phyloP scores from a whole-genome alignment of 129 eudicot genomes.

The Helianthus tuberosus region DNA sequence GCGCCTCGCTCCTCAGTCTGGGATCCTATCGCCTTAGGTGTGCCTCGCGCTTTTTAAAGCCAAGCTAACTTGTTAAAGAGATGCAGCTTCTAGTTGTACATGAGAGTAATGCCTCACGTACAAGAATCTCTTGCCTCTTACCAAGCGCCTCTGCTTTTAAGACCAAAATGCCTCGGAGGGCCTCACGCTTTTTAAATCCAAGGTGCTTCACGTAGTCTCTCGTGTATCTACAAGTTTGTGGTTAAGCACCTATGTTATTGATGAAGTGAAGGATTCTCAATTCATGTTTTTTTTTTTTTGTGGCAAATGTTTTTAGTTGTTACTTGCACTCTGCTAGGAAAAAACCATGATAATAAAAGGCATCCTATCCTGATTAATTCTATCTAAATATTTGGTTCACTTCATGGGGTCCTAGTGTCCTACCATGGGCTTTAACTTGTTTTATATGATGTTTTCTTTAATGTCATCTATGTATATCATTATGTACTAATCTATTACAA shows the following conservation, averaged over 20 bases:
- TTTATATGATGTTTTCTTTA: neutral
- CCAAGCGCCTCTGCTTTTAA: too few species aligned
- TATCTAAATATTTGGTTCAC: neutral
- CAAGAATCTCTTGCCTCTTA: too few species aligned
- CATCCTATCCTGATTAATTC: conserved; percentile 1
- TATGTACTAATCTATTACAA: conserved; percentile 12
- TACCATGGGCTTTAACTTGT: neutral
- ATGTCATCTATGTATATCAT: neutral
- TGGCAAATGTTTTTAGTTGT: neutral
- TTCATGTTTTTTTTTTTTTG: conserved; percentile 8
- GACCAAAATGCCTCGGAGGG: too few species aligned
- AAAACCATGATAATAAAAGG: neutral
- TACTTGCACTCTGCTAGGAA: neutral
- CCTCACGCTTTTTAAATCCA: neutral
- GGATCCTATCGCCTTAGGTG: too few species aligned
- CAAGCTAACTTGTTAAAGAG: too few species aligned
- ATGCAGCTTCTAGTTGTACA: too few species aligned
- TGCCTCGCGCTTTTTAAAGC: too few species aligned
- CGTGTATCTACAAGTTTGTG: conserved; percentile 8
- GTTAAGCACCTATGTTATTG: neutral
- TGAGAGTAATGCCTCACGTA: too few species aligned
- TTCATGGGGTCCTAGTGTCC: neutral
- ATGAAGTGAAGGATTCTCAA: neutral
- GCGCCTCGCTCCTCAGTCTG: too few species aligned
- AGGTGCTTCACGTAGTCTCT: neutral